A percentile compares a stretch with the other conserved stretches of the same genome.
Conservation (phyloP, 2,329 filamentous ascomycete genomes). For the Aureobasidium melanogenum region DNA sequence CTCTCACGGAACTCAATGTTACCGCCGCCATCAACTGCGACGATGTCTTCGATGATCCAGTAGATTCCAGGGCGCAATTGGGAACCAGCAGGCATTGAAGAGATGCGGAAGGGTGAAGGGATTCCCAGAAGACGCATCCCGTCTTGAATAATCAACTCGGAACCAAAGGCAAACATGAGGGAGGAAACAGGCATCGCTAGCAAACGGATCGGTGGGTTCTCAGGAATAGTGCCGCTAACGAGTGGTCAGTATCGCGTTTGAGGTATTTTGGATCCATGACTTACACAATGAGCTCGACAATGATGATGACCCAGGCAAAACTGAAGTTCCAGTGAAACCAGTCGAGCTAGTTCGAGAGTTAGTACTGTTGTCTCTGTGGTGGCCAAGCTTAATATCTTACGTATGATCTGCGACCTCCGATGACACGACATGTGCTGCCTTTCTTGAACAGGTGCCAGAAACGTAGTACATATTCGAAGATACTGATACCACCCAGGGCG, state of each 20-base stretch:
- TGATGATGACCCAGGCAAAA: slow-evolving; percentile 46
- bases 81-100: slow-evolving; percentile 42
- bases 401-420: slow-evolving; percentile 36
- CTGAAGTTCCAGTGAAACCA: slow-evolving; percentile 52
- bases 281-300: slow-evolving; percentile 47
- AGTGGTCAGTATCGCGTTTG: slow-evolving; percentile 14
- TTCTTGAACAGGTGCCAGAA: slow-evolving; percentile 43
- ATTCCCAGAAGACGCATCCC: slow-evolving; percentile 36
- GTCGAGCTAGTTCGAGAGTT: slow-evolving; percentile 34
- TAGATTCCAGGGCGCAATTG: slow-evolving; percentile 47
- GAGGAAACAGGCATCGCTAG: slow-evolving; percentile 44
- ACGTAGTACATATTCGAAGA: slow-evolving; percentile 45
- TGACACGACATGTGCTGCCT: slow-evolving; percentile 43
- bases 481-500: slow-evolving; percentile 43
- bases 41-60: slow-evolving; percentile 45
- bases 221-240: slow-evolving; percentile 35
- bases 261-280: slow-evolving; percentile 13
- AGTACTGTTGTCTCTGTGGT: neutral
- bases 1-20: slow-evolving; percentile 44
- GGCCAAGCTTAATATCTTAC: slow-evolving; percentile 17
- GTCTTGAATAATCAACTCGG: slow-evolving; percentile 43
- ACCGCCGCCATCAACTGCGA: slow-evolving; percentile 44
- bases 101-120: slow-evolving; percentile 43
- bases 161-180: slow-evolving; percentile 45
- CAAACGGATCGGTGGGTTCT: slow-evolving; percentile 42